These are phyloP conservation scores for Cucurbita pepo DNA, from an alignment of 306 rosid genomes.

Conservation along the genomic window DNA sequence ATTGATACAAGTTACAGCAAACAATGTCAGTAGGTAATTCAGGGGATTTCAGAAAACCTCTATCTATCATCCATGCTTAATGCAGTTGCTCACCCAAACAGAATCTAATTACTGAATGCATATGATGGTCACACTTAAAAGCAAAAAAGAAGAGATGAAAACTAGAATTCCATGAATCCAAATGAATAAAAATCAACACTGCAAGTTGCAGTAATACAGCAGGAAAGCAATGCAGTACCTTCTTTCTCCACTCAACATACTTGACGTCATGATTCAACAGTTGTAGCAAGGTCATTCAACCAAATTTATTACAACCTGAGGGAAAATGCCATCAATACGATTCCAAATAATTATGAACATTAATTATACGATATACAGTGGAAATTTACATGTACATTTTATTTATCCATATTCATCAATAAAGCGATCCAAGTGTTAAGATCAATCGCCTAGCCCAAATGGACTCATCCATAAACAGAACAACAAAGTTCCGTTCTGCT, in stretches of 20 bases:
- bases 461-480: neutral
- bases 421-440: neutral
- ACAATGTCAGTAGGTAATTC: neutral
- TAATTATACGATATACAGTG: neutral
- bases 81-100: neutral
- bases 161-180: neutral
- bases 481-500: neutral
- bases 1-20: neutral
- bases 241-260: slow-evolving; percentile 70
- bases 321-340: neutral
- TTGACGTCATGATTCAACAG: slow-evolving; percentile 52
- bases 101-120: neutral
- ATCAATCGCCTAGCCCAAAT: neutral
- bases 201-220: neutral
- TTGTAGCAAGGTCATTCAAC: slow-evolving; percentile 57
- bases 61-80: neutral
- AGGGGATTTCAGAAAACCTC: neutral
- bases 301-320: slow-evolving; percentile 38
- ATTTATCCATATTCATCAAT: neutral
- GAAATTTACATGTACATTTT: neutral
- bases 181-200: neutral
- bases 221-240: slow-evolving; percentile 36
- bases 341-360: neutral
- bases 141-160: neutral
- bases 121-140: neutral